Evolutionary conservation across 108 stramenopile genomes (phyloP), one percentile per base, ranked within the genome.

Genomic region (Pseudonitzschia multiseries): DNA sequence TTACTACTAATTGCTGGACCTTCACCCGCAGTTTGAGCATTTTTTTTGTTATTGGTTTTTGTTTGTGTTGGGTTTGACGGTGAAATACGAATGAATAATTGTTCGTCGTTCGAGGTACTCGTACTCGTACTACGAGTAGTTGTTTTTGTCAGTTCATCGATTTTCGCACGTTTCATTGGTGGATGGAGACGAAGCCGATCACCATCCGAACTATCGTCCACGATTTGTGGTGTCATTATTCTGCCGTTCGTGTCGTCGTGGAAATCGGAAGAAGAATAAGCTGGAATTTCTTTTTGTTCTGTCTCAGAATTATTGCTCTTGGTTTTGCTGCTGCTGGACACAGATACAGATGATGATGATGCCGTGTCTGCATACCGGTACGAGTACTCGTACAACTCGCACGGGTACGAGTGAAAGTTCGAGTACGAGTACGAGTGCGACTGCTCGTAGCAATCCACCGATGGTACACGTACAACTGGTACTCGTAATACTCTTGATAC

Each of bases 221-320:
- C 42, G 42, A 18, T 52, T 52, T 52, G 52, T 52, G 52, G 27
- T 61, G 59, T 61, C 59, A n/a, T n/a, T n/a, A 29, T 61, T 33
- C 28, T 29, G 28, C 59, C 18, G n/a, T 52, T 52, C 52, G 10
- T 9, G 10, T n/a, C 56, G 59, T 57, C 12, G 59, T 31, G 32
- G 28, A 42, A 6, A 42, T 42, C 28, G 9, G 31, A 26, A 61
- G 59, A 61, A 61, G 59, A 61, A 61, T 33, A 61, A 61, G 59
- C 12, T 33, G 59, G 33, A 61, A 61, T 61, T 61, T 33, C 32
- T 29, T 14, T 18, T 61, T 29, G 59, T 61, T 61, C 59, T 26
- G 59, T 61, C 27, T 29, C 59, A 8, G 28, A 26, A 29, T 29
- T 61, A n/a, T n/a, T n/a, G n/a, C n/a, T n/a, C n/a, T n/a, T n/a